Percentiles rank a stretch among this genome's conserved stretches.
Conservation (phyloP, 108 stramenopile genomes). For the Nannochloropsis salina region DNA sequence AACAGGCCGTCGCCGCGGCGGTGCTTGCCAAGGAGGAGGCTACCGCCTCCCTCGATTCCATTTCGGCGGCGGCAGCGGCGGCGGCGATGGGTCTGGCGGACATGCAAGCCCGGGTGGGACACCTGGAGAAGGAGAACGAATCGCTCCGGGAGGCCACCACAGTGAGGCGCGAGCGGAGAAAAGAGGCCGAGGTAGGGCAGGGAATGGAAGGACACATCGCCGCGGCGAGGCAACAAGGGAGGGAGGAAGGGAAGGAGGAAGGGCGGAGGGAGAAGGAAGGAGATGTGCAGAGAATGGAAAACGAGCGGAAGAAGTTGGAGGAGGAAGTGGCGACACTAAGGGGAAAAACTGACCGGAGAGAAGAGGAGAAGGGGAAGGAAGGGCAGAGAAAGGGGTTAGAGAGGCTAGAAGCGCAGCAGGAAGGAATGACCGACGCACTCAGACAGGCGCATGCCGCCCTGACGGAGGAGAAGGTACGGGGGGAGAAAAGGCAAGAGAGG, state of each 20-base stretch:
- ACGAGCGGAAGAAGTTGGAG: neutral
- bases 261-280: neutral
- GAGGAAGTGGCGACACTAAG: neutral
- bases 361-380: conserved; percentile 9
- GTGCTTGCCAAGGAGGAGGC: no score
- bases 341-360: neutral
- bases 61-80: neutral
- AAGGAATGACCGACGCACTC: neutral
- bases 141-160: neutral
- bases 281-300: neutral
- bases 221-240: neutral
- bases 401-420: neutral
- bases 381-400: neutral
- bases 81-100: neutral
- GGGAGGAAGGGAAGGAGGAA: conserved; percentile 18
- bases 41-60: no score
- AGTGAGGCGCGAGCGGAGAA: neutral
- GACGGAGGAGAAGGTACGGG: neutral
- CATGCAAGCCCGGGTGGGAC: neutral
- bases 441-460: neutral
- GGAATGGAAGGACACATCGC: neutral
- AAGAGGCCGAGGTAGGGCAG: neutral
- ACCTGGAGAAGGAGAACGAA: neutral
- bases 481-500: neutral
- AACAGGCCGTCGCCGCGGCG: neutral